These are phyloP conservation scores for Eucalyptus tenuipes DNA, from an alignment of 345 rosid genomes.

Conservation along the genomic window DNA sequence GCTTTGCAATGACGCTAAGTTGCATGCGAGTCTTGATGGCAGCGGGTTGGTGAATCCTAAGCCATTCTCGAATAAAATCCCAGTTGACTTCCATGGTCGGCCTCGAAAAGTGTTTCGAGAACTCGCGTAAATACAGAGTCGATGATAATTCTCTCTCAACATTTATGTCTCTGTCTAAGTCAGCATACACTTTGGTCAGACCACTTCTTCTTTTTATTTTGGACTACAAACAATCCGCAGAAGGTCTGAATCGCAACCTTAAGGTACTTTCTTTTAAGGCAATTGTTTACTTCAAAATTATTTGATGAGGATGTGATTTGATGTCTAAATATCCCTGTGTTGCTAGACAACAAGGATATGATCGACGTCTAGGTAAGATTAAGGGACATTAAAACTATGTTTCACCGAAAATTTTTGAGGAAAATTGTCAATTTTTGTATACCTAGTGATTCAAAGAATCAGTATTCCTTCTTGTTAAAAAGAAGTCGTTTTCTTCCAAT, in stretches of 20 bases:
- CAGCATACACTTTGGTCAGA: background rate
- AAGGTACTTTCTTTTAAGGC: background rate
- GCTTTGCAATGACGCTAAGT: background rate
- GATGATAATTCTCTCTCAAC: background rate
- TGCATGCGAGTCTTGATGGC: background rate
- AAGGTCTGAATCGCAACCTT: background rate
- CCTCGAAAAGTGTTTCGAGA: background rate
- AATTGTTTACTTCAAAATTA: background rate
- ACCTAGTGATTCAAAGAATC: no score
- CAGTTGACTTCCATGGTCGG: background rate
- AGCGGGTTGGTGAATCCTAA: background rate
- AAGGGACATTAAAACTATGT: background rate
- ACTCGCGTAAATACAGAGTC: background rate
- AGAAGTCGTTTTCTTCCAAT: background rate
- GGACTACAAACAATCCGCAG: background rate
- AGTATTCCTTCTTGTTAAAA: background rate
- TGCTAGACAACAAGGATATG: background rate
- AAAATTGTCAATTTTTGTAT: no score
- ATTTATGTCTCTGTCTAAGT: background rate
- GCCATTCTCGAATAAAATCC: background rate
- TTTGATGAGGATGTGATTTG: background rate
- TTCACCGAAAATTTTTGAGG: background rate
- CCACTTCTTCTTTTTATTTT: background rate
- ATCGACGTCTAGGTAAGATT: background rate
- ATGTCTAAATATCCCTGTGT: background rate